A percentile compares a stretch with the other conserved stretches of the same genome.
phyloP scores from a whole-genome alignment of 441 rosid species.

The Jatropha multifida region DNA sequence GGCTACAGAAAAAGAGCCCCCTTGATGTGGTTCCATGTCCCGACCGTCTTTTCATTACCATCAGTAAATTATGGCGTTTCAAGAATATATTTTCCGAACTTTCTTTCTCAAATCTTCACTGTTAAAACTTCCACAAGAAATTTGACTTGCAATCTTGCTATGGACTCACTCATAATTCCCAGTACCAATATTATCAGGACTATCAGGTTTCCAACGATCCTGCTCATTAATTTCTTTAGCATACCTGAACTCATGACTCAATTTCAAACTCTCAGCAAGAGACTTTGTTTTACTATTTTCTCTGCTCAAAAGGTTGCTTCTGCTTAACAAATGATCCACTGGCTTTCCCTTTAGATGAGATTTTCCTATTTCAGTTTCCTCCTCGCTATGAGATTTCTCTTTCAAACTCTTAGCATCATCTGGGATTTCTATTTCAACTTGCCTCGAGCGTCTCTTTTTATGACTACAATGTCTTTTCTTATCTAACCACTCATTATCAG shows the following conservation, averaged over 20 bases:
- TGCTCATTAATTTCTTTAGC: constrained; percentile 4
- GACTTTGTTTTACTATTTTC: constrained; percentile 5
- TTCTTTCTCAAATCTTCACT: neutral
- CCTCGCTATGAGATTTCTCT: constrained; percentile 4
- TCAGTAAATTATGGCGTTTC: neutral
- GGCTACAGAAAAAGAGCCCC: neutral
- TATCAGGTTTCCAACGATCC: constrained; percentile 33
- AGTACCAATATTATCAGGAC: constrained; percentile 2
- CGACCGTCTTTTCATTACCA: neutral
- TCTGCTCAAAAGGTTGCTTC: constrained; percentile 21
- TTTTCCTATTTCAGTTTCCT: constrained; percentile 21
- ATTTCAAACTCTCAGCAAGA: neutral
- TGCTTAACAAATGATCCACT: constrained; percentile 4
- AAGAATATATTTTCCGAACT: neutral
- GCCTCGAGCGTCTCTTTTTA: constrained; percentile 19
- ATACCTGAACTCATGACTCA: neutral
- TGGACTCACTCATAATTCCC: neutral
- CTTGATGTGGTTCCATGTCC: neutral
- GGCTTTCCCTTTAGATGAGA: constrained; percentile 10
- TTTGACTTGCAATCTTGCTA: neutral
- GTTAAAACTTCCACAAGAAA: neutral
- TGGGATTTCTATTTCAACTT: constrained; percentile 23
- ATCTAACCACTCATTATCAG: constrained; percentile 19
- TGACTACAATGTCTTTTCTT: constrained; percentile 9
- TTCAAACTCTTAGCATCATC: constrained; percentile 21